A percentile compares a stretch with the other conserved stretches of the same genome.
These are phyloP conservation scores for Syncephalastrum contaminatum DNA, from an alignment of 371 early-diverging fungal species.

Conservation along the genomic window DNA sequence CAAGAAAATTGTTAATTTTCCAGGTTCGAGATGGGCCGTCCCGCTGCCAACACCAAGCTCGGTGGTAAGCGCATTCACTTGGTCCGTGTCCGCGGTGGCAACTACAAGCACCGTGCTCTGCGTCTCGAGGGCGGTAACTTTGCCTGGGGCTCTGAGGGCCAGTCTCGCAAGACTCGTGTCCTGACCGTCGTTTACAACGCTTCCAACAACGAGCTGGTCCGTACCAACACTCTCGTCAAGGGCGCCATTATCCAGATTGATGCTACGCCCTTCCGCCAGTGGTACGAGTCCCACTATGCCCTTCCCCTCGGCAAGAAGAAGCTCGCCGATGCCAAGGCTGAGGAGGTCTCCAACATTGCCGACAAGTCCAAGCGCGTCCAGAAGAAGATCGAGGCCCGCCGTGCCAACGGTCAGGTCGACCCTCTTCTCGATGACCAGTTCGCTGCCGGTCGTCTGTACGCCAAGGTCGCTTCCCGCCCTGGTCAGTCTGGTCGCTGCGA, in stretches of 20 bases:
- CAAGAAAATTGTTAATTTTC: background rate
- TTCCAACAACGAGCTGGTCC: slow-evolving; percentile 99
- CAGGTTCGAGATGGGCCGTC: slow-evolving; percentile 98
- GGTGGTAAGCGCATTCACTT: slow-evolving; percentile 92
- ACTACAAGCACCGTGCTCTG: slow-evolving; percentile 98
- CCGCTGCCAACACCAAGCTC: slow-evolving; percentile 96
- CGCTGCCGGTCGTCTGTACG: slow-evolving; percentile 95
- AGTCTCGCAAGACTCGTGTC: slow-evolving; percentile 96
- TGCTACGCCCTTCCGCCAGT: slow-evolving; percentile 98
- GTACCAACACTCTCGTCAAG: slow-evolving; percentile 99
- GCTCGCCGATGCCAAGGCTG: slow-evolving; percentile 56
- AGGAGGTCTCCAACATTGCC: slow-evolving; percentile 68
- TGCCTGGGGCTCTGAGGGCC: slow-evolving; percentile 96
- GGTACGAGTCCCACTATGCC: slow-evolving; percentile 97
- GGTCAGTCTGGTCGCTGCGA: slow-evolving; percentile 99
- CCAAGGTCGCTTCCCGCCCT: slow-evolving; percentile 93
- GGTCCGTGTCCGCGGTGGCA: slow-evolving; percentile 98
- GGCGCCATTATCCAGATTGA: slow-evolving; percentile 98
- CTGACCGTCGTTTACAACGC: slow-evolving; percentile 99
- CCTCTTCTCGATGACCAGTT: slow-evolving; percentile 93
- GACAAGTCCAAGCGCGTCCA: slow-evolving; percentile 89
- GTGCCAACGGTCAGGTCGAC: slow-evolving; percentile 84
- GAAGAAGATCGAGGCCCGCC: slow-evolving; percentile 87
- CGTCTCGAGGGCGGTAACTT: slow-evolving; percentile 98
- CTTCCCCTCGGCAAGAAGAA: slow-evolving; percentile 87